phyloP scores from a whole-genome alignment of 2,329 filamentous ascomycete genomes.

The Fusarium sp. region DNA sequence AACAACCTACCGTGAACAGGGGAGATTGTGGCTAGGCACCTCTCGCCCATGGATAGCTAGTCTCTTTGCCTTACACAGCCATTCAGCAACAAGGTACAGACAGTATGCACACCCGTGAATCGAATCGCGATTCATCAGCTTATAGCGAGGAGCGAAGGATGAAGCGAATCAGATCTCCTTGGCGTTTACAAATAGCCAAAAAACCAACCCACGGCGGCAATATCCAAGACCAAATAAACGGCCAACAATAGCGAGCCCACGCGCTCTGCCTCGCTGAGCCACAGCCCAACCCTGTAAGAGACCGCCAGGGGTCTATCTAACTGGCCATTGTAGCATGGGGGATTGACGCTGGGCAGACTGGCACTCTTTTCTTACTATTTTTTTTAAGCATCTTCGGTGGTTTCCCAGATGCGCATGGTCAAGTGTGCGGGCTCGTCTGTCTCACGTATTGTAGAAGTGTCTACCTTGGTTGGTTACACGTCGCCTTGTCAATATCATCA shows the following conservation, averaged over 20 bases:
- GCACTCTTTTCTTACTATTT: no score
- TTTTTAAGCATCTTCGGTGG: slow-evolving; percentile 13
- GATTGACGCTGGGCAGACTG: slow-evolving; percentile 32
- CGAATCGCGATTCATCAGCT: not conserved
- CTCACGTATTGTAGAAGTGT: slow-evolving; percentile 17
- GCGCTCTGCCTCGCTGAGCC: slow-evolving; percentile 37
- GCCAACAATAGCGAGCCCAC: slow-evolving; percentile 7
- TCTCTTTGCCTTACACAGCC: slow-evolving; percentile 14
- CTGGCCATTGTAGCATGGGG: not conserved
- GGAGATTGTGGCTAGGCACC: slow-evolving; percentile 13
- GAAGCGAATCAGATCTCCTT: not conserved
- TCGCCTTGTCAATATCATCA: slow-evolving; percentile 21
- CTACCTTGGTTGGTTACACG: slow-evolving; percentile 22
- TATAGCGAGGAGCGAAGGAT: slow-evolving; percentile 25
- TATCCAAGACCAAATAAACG: slow-evolving; percentile 21
- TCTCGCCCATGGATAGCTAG: slow-evolving; percentile 1
- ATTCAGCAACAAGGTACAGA: not conserved
- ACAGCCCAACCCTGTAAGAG: slow-evolving; percentile 12
- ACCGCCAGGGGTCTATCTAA: slow-evolving; percentile 14
- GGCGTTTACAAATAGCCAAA: slow-evolving; percentile 6
- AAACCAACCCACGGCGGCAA: slow-evolving; percentile 23
- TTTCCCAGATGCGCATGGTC: slow-evolving; percentile 16
- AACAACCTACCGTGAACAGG: not conserved
- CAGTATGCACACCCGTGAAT: slow-evolving; percentile 9
- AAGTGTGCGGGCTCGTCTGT: slow-evolving; percentile 24